Percentiles rank a stretch among this genome's conserved stretches.
Evolutionary conservation across 805 yeast species (phyloP).

Genomic region (Saturnispora gosingensis): DNA sequence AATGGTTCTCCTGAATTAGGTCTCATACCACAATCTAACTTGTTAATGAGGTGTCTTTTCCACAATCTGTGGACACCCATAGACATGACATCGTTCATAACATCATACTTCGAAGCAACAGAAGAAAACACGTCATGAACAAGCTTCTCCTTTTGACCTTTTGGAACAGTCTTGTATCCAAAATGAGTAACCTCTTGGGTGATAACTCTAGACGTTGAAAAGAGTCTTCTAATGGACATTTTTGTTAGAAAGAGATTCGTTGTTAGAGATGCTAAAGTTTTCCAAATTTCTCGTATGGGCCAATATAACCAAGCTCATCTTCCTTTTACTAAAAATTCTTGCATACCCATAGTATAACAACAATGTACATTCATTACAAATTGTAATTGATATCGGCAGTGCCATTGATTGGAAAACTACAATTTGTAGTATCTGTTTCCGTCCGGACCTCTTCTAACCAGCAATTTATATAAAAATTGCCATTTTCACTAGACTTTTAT

Average conservation of each 20-base stretch:
- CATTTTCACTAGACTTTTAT: too few species aligned
- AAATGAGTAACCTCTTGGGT: slow-evolving; percentile 57
- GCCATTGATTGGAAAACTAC: too few species aligned
- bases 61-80: slow-evolving; percentile 90
- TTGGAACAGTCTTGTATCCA: slow-evolving; percentile 77
- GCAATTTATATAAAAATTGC: too few species aligned
- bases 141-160: slow-evolving; percentile 69
- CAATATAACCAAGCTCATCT: not conserved
- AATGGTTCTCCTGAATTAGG: slow-evolving; percentile 72
- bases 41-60: slow-evolving; percentile 84
- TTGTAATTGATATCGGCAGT: too few species aligned
- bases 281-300: not conserved
- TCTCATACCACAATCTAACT: slow-evolving; percentile 87
- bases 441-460: too few species aligned
- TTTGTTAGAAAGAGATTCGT: not conserved
- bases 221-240: slow-evolving; percentile 5
- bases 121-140: slow-evolving; percentile 87
- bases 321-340: not conserved
- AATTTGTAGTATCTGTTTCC: too few species aligned
- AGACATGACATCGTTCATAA: slow-evolving; percentile 98
- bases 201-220: slow-evolving; percentile 3
- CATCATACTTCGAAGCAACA: slow-evolving; percentile 88
- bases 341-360: not conserved
- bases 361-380: too few species aligned
- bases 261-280: slow-evolving; percentile 1